Evolutionary conservation across 139 green algal species (phyloP).

Genomic region (Choricystis sp.): DNA sequence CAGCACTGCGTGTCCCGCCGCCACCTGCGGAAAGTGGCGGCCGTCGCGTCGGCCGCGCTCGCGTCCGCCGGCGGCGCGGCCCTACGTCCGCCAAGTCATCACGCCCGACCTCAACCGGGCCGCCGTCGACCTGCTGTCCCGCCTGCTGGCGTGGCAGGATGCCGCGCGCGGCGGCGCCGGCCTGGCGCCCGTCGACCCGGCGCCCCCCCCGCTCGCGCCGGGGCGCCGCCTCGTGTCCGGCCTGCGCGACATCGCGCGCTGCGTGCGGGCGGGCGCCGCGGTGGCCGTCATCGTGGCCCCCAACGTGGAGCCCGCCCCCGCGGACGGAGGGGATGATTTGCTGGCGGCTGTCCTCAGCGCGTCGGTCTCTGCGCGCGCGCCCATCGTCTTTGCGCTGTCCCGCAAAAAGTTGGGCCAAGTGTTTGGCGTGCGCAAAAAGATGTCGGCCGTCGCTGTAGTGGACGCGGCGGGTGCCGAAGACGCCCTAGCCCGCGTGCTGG

Average conservation of each 20-base stretch:
- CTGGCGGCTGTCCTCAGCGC: background rate
- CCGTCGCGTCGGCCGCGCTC: slow-evolving; percentile 3
- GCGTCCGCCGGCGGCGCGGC: slow-evolving; percentile 1
- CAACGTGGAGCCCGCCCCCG: background rate
- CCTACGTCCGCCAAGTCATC: background rate
- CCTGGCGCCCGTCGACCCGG: too few species aligned
- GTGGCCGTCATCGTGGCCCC: background rate
- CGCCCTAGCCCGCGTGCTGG: background rate
- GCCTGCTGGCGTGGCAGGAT: background rate
- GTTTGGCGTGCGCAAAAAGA: background rate
- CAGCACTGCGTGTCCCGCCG: slow-evolving; percentile 29
- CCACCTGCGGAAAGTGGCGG: slow-evolving; percentile 18
- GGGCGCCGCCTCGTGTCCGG: background rate
- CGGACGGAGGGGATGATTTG: background rate
- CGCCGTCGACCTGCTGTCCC: background rate
- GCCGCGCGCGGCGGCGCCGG: too few species aligned
- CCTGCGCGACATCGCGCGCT: background rate
- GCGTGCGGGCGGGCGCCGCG: background rate
- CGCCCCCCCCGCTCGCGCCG: too few species aligned
- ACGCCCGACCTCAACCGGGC: background rate
- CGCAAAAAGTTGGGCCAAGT: background rate
- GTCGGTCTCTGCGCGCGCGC: too few species aligned
- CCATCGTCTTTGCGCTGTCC: background rate
- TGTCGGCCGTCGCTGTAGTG: background rate
- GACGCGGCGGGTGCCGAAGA: background rate